Base-by-base conservation (phyloP, 768 basidiomycete genomes). In the Psilocybe cyanescens region DNA sequence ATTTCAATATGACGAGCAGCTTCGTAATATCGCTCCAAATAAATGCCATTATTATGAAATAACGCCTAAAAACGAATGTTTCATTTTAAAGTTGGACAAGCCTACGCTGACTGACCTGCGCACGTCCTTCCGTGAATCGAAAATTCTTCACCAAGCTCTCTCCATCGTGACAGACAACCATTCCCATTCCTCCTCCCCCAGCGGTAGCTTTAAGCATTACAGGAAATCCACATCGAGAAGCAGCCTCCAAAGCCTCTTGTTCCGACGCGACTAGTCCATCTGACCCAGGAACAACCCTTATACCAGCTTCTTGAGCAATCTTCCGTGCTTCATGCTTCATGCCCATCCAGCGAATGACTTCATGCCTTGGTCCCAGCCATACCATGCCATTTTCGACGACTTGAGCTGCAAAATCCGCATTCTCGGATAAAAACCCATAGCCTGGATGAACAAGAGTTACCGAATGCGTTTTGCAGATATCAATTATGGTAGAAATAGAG, bases 151-250 rank as follows among this genome's bases (percentile, higher is more conserved):
- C 55, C 19, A 87, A 66, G 31, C 81, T 81, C 0, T 59, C 54
- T n/a, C 77, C 78, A 47, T 75, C 67, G 16, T 66, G 61, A 66
- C 87, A 89, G 30, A 89, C 76, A 6, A 80, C 78, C 67, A 90
- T 80, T 3, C 88, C 88, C 82, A 88, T 85, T 0, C 89, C 89
- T 2, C 89, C 88, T 1, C 89, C 89, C 2, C 88, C 89, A 0
- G 85, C 86, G 1, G 86, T 87, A 1, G 88, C 84, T 70, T 89
- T 90, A 64, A 90, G 69, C 70, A 89, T 83, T 4, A 91, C 78
- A 0, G 89, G 89, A 63, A 77, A 88, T 0, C 86, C 86, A 24
- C 87, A 75, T 3, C 62, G 59, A 8, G 60, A 64, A 9, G 84
- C 83, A 1, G 78, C 68, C 14, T 65, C 59, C 8, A 79, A 52